Conservation (phyloP, 345 rosid species). For the Psidium friedrichsthalianum region DNA sequence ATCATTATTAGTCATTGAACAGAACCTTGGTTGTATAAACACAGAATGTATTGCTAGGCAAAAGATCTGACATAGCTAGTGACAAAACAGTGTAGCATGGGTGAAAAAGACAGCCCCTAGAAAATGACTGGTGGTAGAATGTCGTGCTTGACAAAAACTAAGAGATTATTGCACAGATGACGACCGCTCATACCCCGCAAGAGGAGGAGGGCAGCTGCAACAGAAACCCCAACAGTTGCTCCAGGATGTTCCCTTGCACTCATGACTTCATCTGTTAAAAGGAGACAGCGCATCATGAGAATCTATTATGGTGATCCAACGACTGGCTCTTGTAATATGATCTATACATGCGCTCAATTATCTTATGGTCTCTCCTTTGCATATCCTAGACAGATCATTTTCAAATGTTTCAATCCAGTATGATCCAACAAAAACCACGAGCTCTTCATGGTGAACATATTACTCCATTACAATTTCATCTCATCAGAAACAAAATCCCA, state of each 20-base stretch:
- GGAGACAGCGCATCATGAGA: not conserved
- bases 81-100: not conserved
- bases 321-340: not conserved
- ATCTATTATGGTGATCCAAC: not conserved
- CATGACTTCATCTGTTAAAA: slow-evolving; percentile 42
- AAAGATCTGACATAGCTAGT: not conserved
- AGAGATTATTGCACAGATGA: not conserved
- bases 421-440: not conserved
- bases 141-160: not conserved
- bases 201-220: slow-evolving; percentile 54
- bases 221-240: slow-evolving; percentile 50
- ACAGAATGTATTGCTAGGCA: not conserved
- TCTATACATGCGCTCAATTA: not conserved
- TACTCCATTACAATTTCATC: not conserved
- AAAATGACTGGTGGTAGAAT: not conserved
- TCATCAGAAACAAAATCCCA: not conserved
- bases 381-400: not conserved
- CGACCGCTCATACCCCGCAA: slow-evolving; percentile 42
- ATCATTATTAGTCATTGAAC: not conserved
- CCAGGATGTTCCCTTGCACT: slow-evolving; percentile 63
- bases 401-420: not conserved
- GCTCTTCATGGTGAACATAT: not conserved
- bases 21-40: not conserved
- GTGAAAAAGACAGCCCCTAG: not conserved
- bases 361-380: not conserved